Conservation (phyloP, 192 early-diverging fungal species). For the Radiomyces spectabilis region DNA sequence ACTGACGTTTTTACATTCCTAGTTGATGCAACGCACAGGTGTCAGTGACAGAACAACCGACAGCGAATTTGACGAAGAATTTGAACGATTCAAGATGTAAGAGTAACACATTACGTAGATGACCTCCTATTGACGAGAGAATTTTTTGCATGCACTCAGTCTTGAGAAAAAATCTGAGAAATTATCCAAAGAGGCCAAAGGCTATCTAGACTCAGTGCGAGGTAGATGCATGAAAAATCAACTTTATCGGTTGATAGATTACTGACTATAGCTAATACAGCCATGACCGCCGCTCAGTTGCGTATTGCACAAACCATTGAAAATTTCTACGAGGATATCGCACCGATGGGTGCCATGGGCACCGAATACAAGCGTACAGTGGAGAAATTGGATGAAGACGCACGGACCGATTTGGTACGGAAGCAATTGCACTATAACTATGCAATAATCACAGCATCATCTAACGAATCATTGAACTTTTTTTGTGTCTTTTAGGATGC, state of each 20-base stretch:
- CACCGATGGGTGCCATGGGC: conserved; percentile 66
- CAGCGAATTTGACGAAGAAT: conserved; percentile 49
- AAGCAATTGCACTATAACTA: too few relatives aligned
- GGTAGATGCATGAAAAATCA: conserved; percentile 28
- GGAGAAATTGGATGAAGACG: conserved; percentile 71
- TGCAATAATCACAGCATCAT: neutral
- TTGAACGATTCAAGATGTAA: conserved; percentile 28
- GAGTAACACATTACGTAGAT: too few relatives aligned
- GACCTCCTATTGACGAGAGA: too few relatives aligned
- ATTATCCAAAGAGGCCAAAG: conserved; percentile 86
- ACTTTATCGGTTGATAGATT: neutral
- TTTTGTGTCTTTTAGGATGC: conserved; percentile 45
- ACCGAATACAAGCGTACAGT: conserved; percentile 81
- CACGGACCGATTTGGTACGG: conserved; percentile 69
- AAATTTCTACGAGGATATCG: conserved; percentile 82
- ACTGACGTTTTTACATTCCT: neutral
- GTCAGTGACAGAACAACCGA: conserved; percentile 70
- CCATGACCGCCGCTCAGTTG: conserved; percentile 79
- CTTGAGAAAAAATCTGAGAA: conserved; percentile 78
- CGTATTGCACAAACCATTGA: conserved; percentile 82
- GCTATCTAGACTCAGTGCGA: conserved; percentile 80
- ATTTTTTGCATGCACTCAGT: conserved; percentile 27
- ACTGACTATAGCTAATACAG: conserved; percentile 26
- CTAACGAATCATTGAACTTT: neutral
- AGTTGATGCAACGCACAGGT: conserved; percentile 68